These are phyloP conservation scores for Alternaria sp. DNA, from an alignment of 2,329 filamentous ascomycete species.

Conservation along the genomic window DNA sequence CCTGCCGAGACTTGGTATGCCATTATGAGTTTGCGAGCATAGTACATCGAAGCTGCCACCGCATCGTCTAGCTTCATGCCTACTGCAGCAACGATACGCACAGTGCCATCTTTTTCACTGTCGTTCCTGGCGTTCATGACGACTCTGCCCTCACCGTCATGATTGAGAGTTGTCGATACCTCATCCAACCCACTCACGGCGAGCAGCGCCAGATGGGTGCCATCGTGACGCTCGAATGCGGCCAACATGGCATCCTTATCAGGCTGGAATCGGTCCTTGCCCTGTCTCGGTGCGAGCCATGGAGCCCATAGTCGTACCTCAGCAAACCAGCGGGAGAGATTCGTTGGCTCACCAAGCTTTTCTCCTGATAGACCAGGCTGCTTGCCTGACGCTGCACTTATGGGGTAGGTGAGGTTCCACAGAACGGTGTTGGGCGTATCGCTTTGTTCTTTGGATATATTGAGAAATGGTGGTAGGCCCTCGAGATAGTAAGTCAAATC, in stretches of 20 bases:
- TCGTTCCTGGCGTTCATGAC: conserved; percentile 77
- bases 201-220: conserved; percentile 77
- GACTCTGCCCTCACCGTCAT: conserved; percentile 69
- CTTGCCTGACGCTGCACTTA: conserved; percentile 63
- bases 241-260: conserved; percentile 80
- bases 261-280: conserved; percentile 68
- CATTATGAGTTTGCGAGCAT: conserved; percentile 72
- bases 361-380: conserved; percentile 64
- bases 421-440: conserved; percentile 73
- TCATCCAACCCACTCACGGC: conserved; percentile 77
- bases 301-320: conserved; percentile 79
- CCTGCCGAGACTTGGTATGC: conserved; percentile 52
- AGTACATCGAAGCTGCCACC: conserved; percentile 82
- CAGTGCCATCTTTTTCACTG: conserved; percentile 59
- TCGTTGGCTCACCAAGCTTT: conserved; percentile 68
- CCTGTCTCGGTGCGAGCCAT: conserved; percentile 90
- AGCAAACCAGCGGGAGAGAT: conserved; percentile 77
- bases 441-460: conserved; percentile 61
- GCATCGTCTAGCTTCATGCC: conserved; percentile 76
- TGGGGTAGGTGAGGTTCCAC: conserved; percentile 68
- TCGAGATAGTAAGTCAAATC: conserved; percentile 64
- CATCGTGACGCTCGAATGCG: conserved; percentile 75
- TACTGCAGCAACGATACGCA: conserved; percentile 72
- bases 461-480: conserved; percentile 63
- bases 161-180: conserved; percentile 72